A percentile compares a stretch with the other conserved stretches of the same genome.
Conservation (phyloP, 2,329 filamentous ascomycete species). For the Verticillium zaregamsianum region DNA sequence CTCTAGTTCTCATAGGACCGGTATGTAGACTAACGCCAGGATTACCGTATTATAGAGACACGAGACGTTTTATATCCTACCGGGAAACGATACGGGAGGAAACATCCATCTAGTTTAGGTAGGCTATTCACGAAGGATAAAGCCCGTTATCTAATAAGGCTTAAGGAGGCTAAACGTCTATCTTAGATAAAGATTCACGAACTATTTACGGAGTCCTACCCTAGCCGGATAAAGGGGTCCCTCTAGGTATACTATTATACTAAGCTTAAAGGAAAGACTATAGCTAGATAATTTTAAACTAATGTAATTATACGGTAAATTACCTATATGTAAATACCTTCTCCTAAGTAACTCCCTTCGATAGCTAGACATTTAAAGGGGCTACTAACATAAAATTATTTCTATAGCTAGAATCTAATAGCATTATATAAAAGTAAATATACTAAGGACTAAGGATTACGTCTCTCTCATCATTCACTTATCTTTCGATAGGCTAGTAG, state of each 20-base stretch:
- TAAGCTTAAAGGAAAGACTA: too few relatives aligned
- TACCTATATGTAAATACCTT: too few relatives aligned
- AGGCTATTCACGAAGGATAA: constrained; percentile 1
- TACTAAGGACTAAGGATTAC: too few relatives aligned
- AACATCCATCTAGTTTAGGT: neutral
- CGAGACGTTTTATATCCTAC: neutral
- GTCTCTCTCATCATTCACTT: too few relatives aligned
- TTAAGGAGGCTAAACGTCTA: constrained; percentile 3
- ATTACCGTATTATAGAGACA: neutral
- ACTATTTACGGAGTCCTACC: neutral
- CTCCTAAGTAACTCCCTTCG: too few relatives aligned
- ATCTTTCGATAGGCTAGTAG: too few relatives aligned
- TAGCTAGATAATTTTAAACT: too few relatives aligned
- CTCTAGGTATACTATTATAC: constrained; percentile 3
- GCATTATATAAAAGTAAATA: too few relatives aligned
- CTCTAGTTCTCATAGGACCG: constrained; percentile 5
- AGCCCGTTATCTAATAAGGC: neutral
- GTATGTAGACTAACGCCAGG: neutral
- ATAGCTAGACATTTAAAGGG: too few relatives aligned
- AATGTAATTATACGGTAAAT: too few relatives aligned
- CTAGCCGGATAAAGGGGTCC: constrained; percentile 1
- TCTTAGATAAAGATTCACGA: constrained; percentile 5
- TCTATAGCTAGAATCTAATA: too few relatives aligned
- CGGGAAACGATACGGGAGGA: neutral
- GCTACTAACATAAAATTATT: too few relatives aligned